Evolutionary conservation across 352 stramenopile genomes (phyloP), one percentile per base, ranked within the genome.

Genomic region (Globisporangium nunn): DNA sequence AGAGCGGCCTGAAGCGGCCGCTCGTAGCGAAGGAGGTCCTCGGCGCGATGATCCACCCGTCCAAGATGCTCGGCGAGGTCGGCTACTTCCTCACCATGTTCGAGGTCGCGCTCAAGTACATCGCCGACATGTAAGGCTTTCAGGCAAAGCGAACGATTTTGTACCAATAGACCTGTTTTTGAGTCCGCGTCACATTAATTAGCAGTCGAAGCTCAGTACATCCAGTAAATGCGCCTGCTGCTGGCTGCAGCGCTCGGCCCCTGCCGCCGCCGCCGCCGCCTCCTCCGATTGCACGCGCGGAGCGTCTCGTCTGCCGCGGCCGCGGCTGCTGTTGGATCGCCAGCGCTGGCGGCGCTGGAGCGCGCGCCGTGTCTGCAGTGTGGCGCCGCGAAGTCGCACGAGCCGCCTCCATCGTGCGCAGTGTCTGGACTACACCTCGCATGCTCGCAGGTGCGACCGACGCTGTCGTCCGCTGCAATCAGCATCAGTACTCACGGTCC

Each of bases 51-150:
- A 91, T 91, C 56, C 81, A 94, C 58, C 84, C 84, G 58, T 87
- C 74, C 18, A 72, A 86, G 64, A 91, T 92, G 79, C 64, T 89
- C 33, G 80, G 81, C 49, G 84, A 94, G 59, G 74, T 88, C 30
- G 84, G 84, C 29, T 94, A 94, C 61, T 90, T 91, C 60, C 77
- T 94, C 56, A 94, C 84, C 37, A 91, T 94, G 81, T 92, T 94
- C 44, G 81, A 91, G 54, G 84, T 90, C 62, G 84, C 84, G 37
- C 73, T 94, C 64, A 81, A 94, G 68, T 94, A 92, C 68, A 82
- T 94, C 69, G 82, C 77, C 50, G 80, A 93, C 54, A 89, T 89
- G 75, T 88, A 39, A 55, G 23, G 23, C 23, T 23, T 23, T 23
- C 23, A 23, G 23, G 23, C 23, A 23, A 10, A 62, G 40, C 17